Conservation (phyloP, 768 basidiomycete genomes). For the Daedaleopsis sinensis region DNA sequence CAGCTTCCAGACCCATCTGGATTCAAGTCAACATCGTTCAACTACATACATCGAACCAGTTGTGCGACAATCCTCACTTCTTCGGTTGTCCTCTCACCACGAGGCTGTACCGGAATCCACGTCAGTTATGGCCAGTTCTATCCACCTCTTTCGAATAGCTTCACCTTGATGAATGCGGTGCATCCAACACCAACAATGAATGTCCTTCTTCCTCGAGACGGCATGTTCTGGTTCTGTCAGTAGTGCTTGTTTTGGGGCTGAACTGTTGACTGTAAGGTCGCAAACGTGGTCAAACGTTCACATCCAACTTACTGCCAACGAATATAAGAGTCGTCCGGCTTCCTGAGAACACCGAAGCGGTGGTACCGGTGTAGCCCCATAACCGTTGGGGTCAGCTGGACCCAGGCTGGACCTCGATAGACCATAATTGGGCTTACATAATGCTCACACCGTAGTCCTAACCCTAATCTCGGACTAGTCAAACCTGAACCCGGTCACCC, state of each 20-base stretch:
- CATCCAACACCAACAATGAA: slow-evolving; percentile 77
- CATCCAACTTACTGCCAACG: no score
- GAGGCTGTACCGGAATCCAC: slow-evolving; percentile 48
- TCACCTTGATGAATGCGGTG: slow-evolving; percentile 78
- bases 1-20: slow-evolving; percentile 86
- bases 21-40: background rate
- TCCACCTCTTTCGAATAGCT: slow-evolving; percentile 6
- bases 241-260: no score
- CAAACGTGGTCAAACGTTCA: no score
- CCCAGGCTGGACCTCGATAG: no score
- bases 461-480: no score
- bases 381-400: background rate
- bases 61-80: slow-evolving; percentile 49
- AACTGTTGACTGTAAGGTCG: background rate
- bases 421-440: no score
- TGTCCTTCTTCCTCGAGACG: slow-evolving; percentile 33
- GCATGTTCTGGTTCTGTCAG: no score
- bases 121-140: slow-evolving; percentile 8
- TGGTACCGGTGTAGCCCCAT: background rate
- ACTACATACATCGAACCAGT: background rate
- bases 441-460: no score
- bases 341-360: background rate
- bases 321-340: background rate
- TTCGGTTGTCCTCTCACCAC: slow-evolving; percentile 65
- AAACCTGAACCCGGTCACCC: no score